Conservation (phyloP, 139 green algal genomes). For the Closterium sp. region DNA sequence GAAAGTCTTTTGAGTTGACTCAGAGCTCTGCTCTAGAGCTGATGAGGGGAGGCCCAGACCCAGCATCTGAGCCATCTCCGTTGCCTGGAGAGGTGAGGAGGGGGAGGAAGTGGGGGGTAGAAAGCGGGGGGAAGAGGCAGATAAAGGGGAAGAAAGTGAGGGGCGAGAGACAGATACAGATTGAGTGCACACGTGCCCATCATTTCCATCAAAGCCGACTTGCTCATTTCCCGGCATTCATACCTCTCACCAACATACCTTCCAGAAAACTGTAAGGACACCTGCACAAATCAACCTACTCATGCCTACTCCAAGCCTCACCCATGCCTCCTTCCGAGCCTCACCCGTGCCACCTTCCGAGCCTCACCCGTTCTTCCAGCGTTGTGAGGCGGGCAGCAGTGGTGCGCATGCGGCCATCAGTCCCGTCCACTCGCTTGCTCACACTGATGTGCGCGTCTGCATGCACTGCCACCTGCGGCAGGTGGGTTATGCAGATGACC, state of each 20-base stretch:
- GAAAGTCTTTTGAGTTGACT: too few relatives aligned
- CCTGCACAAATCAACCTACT: not conserved
- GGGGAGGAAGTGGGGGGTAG: too few relatives aligned
- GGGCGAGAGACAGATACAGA: too few relatives aligned
- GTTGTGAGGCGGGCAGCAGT: not conserved
- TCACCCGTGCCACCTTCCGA: not conserved
- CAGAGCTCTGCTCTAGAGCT: too few relatives aligned
- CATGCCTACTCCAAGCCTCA: not conserved
- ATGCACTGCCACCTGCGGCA: slow-evolving; percentile 36
- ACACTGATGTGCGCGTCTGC: slow-evolving; percentile 39
- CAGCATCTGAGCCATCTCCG: too few relatives aligned
- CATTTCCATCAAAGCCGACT: too few relatives aligned
- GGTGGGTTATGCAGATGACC: not conserved
- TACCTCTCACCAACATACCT: not conserved
- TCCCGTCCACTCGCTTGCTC: not conserved
- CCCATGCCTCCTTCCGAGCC: slow-evolving; percentile 30
- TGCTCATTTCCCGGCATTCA: too few relatives aligned
- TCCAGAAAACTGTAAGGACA: not conserved
- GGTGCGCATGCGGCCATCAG: slow-evolving; percentile 16
- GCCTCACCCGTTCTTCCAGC: slow-evolving; percentile 2
- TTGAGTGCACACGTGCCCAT: not conserved
- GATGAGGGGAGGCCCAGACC: too few relatives aligned
- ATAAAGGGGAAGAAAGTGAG: too few relatives aligned
- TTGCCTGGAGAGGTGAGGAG: too few relatives aligned
- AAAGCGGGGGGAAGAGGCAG: too few relatives aligned